Conservation (phyloP, 306 rosid species). For the Sechiopsis laciniata region DNA sequence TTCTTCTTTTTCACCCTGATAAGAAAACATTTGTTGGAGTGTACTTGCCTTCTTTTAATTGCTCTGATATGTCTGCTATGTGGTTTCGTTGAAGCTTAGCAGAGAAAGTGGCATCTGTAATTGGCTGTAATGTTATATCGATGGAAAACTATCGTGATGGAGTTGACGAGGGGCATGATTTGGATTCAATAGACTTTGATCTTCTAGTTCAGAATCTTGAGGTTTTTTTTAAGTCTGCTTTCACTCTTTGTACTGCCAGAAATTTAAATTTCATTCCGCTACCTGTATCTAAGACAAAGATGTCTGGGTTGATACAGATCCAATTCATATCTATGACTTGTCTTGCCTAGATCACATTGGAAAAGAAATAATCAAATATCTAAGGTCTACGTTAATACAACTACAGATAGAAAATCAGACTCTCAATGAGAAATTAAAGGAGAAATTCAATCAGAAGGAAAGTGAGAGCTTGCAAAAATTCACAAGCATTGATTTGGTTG, state of each 20-base stretch:
- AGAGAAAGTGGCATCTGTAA: slow-evolving; percentile 96
- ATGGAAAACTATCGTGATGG: slow-evolving; percentile 94
- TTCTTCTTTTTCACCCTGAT: neutral
- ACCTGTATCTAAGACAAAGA: neutral
- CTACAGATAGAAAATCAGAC: no score
- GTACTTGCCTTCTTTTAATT: slow-evolving; percentile 26
- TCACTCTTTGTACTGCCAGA: neutral
- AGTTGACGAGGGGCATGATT: slow-evolving; percentile 76
- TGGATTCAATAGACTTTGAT: slow-evolving; percentile 70
- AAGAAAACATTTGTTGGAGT: neutral
- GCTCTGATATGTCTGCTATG: slow-evolving; percentile 26
- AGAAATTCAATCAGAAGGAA: no score
- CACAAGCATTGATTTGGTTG: slow-evolving; percentile 11
- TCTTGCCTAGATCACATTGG: no score
- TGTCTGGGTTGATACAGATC: no score
- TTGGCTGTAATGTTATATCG: slow-evolving; percentile 85
- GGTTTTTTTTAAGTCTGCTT: slow-evolving; percentile 56
- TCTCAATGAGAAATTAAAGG: no score
- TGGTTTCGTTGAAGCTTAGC: slow-evolving; percentile 77
- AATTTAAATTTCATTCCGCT: neutral
- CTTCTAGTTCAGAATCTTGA: slow-evolving; percentile 78
- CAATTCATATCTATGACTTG: no score
- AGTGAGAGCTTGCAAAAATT: neutral
- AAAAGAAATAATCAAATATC: no score
- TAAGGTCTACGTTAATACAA: no score